phyloP scores from a whole-genome alignment of 1,284 basidiomycete species.

The Microbotryum lychnidis-dioicae region DNA sequence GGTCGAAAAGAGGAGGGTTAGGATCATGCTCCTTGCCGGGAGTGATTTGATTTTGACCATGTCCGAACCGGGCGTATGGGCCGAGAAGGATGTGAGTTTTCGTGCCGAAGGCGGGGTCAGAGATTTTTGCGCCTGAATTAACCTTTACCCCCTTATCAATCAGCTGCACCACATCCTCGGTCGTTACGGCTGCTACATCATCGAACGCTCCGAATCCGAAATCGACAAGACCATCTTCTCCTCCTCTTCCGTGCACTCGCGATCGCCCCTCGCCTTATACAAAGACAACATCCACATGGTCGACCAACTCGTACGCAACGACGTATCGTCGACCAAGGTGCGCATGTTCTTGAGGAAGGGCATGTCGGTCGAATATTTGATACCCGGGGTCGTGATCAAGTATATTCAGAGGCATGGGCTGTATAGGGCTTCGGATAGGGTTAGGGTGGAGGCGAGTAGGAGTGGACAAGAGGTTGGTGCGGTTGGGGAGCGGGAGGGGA shows the following conservation, averaged over 20 bases:
- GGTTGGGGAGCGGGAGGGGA: background rate
- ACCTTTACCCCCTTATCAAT: slow-evolving; percentile 9
- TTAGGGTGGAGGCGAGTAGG: slow-evolving; percentile 2
- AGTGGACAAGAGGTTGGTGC: background rate
- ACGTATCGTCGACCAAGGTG: slow-evolving; percentile 94
- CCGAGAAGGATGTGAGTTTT: slow-evolving; percentile 67
- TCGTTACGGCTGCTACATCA: slow-evolving; percentile 86
- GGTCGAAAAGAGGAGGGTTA: slow-evolving; percentile 42
- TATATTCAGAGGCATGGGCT: slow-evolving; percentile 80
- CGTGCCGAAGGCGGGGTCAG: background rate
- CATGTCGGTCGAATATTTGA: slow-evolving; percentile 84
- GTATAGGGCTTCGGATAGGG: slow-evolving; percentile 20
- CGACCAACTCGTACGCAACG: slow-evolving; percentile 94
- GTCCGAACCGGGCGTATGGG: slow-evolving; percentile 98
- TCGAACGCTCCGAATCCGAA: slow-evolving; percentile 89
- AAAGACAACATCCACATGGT: slow-evolving; percentile 85
- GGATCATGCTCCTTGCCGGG: slow-evolving; percentile 90
- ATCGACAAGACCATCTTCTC: slow-evolving; percentile 46
- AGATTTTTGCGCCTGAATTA: background rate
- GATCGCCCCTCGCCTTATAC: slow-evolving; percentile 33
- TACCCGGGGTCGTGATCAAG: slow-evolving; percentile 84
- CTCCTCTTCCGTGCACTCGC: slow-evolving; percentile 32
- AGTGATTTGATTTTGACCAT: slow-evolving; percentile 96
- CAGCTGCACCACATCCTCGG: slow-evolving; percentile 93
- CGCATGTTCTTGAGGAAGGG: slow-evolving; percentile 80